Conservation (phyloP, 148 eudicot genomes). For the Polygonum maritimum region DNA sequence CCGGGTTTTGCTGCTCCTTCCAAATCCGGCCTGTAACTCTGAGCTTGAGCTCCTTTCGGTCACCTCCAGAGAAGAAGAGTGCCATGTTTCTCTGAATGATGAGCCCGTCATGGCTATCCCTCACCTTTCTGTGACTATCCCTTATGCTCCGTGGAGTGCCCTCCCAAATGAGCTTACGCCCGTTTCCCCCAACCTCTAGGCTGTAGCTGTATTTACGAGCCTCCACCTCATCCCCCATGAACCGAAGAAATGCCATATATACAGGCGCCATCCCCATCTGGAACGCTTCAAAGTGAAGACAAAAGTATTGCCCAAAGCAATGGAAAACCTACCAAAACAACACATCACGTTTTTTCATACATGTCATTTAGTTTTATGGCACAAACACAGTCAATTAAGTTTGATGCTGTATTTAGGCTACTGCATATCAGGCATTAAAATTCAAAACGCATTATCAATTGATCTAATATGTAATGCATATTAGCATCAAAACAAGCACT, state of each 20-base stretch:
- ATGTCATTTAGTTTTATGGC: too few relatives aligned
- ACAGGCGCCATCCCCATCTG: slow-evolving; percentile 89
- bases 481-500: slow-evolving; percentile 17
- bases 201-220: slow-evolving; percentile 80
- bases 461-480: too few relatives aligned
- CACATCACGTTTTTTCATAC: background rate
- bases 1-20: slow-evolving; percentile 56
- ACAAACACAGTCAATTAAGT: too few relatives aligned
- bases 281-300: slow-evolving; percentile 84
- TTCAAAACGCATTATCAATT: too few relatives aligned
- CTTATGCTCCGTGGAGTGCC: slow-evolving; percentile 77
- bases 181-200: slow-evolving; percentile 76
- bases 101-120: slow-evolving; percentile 80
- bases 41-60: slow-evolving; percentile 57
- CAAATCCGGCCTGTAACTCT: slow-evolving; percentile 59
- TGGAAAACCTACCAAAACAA: slow-evolving; percentile 51
- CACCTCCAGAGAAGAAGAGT: slow-evolving; percentile 63
- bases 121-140: slow-evolving; percentile 69
- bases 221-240: slow-evolving; percentile 78
- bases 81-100: slow-evolving; percentile 63
- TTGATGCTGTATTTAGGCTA: too few relatives aligned
- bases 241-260: slow-evolving; percentile 80
- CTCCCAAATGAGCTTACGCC: slow-evolving; percentile 67
- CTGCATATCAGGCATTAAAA: too few relatives aligned
- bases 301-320: slow-evolving; percentile 79